These are phyloP conservation scores for Magnolia sinica DNA, from an alignment of 164 flowering plant genomes.

Conservation along the genomic window DNA sequence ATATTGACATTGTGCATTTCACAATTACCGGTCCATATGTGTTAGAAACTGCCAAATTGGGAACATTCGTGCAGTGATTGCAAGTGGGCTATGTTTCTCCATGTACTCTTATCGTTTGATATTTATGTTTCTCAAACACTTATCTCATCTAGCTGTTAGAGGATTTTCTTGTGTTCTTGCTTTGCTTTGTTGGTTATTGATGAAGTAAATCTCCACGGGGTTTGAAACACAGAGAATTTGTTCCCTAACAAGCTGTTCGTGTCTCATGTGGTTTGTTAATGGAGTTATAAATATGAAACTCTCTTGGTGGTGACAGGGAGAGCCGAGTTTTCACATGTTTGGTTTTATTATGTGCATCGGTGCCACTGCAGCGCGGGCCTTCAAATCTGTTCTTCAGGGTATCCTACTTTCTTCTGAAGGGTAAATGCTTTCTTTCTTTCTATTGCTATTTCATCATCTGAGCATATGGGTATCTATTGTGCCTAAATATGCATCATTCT, in stretches of 20 bases:
- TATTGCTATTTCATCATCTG: background rate
- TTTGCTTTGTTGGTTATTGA: background rate
- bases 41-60: background rate
- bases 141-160: background rate
- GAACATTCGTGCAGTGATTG: background rate
- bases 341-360: slow-evolving; percentile 91
- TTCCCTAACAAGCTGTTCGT: background rate
- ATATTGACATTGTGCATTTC: too few relatives aligned
- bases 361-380: slow-evolving; percentile 95
- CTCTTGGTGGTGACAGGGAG: slow-evolving; percentile 57
- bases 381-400: slow-evolving; percentile 94
- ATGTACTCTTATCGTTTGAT: background rate
- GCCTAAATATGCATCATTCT: background rate
- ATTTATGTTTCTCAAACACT: background rate
- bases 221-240: background rate
- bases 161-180: background rate
- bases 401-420: slow-evolving; percentile 91
- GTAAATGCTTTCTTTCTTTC: slow-evolving; percentile 31
- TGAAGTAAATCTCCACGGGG: background rate
- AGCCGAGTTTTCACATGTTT: slow-evolving; percentile 81
- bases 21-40: too few relatives aligned
- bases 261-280: background rate
- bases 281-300: background rate
- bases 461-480: background rate
- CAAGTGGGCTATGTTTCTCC: background rate